Conservation (phyloP, 495 filamentous ascomycete genomes). For the Aspergillus funiculosus region DNA sequence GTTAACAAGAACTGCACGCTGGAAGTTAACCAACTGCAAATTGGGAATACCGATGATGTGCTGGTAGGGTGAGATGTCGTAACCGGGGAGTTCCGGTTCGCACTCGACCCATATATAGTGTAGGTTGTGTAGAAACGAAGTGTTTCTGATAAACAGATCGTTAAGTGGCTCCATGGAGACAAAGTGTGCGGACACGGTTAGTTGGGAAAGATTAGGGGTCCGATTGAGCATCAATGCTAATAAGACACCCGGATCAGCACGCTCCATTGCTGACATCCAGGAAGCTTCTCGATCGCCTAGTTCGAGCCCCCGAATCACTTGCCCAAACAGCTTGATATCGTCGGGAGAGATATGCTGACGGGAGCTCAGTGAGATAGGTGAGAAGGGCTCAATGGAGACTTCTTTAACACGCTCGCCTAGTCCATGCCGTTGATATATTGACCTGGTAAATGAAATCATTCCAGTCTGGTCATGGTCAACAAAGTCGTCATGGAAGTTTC, state of each 20-base stretch:
- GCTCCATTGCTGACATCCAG: constrained; percentile 8
- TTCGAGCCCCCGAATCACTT: constrained; percentile 5
- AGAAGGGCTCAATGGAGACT: background rate
- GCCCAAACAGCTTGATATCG: constrained; percentile 3
- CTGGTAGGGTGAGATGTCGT: constrained; percentile 8
- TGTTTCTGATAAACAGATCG: constrained; percentile 15
- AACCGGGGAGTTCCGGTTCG: constrained; percentile 1
- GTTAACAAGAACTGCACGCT: constrained; percentile 16
- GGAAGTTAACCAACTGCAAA: constrained; percentile 3
- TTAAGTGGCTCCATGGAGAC: constrained; percentile 9
- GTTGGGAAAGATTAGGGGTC: constrained; percentile 22
- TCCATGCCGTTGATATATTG: constrained; percentile 15
- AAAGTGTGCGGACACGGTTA: constrained; percentile 13
- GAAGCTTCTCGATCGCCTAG: constrained; percentile 3
- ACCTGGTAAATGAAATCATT: constrained; percentile 13
- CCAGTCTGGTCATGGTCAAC: constrained; percentile 6
- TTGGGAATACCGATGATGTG: constrained; percentile 16
- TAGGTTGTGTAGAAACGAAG: constrained; percentile 20
- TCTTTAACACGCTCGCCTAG: constrained; percentile 22
- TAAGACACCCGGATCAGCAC: constrained; percentile 13
- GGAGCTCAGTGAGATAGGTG: background rate
- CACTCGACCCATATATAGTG: constrained; percentile 10
- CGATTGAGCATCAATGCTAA: constrained; percentile 17
- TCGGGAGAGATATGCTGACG: no score
- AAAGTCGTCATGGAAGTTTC: constrained; percentile 4